Evolutionary conservation across 1,284 basidiomycete species (phyloP).

Genomic region (Boletellus sp.): DNA sequence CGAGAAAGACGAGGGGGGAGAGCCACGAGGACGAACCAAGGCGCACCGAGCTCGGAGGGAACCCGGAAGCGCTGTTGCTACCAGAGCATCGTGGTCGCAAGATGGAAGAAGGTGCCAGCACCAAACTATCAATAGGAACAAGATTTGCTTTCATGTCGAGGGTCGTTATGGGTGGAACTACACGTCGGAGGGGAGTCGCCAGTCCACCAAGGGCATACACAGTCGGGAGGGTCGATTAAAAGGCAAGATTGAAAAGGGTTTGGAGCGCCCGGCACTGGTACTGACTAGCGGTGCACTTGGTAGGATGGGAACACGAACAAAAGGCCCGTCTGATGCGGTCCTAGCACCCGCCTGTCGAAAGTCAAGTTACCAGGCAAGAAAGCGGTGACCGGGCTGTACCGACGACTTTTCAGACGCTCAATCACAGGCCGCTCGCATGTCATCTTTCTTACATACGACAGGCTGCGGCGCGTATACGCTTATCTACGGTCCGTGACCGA

Average conservation of each 20-base stretch:
- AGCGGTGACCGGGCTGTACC: constrained; percentile 4
- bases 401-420: background rate
- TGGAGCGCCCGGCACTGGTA: background rate
- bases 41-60: too few species aligned
- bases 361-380: background rate
- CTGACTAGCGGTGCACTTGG: constrained; percentile 8
- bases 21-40: background rate
- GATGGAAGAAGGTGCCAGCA: constrained; percentile 1
- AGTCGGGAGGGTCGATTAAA: background rate
- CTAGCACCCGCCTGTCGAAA: too few species aligned
- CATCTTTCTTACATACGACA: background rate
- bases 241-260: constrained; percentile 7
- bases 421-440: background rate
- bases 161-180: constrained; percentile 7
- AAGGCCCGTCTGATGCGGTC: too few species aligned
- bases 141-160: constrained; percentile 10
- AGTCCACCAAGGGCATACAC: background rate
- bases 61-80: background rate
- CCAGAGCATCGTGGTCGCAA: constrained; percentile 4
- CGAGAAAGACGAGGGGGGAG: constrained; percentile 5
- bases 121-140: background rate
- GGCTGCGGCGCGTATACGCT: background rate
- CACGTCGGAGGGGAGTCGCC: background rate
- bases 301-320: background rate
- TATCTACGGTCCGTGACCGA: background rate